Base-by-base conservation (phyloP, 1,284 basidiomycete genomes). In the Cutaneotrichosporon sp. region DNA sequence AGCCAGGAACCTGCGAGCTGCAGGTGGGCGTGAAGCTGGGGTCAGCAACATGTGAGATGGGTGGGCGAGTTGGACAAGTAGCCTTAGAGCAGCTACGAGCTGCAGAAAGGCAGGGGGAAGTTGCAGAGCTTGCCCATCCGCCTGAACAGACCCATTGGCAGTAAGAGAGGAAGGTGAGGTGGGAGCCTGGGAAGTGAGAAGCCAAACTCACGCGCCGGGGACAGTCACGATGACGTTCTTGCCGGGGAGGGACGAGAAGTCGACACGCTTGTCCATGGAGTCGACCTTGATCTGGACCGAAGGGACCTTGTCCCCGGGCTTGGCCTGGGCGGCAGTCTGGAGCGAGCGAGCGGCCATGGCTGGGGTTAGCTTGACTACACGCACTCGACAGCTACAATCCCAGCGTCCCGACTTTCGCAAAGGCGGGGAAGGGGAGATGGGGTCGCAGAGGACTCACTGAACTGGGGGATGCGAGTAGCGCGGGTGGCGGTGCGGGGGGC, bases 191-290 rank as follows among this genome's bases (percentile, higher is more conserved):
- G 42, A 55, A 13, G 29, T 27, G 18, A 34, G 27, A 38, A n/a
- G 3, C 2, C 29, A 38, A 52, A 75, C 72, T 69, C 59, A 75
- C 66, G 72, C 74, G 63, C 72, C 74, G 31, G 72, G 73, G 34
- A 74, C 68, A 77, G 85, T 61, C 68, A 90, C 88, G 67, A 91
- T 83, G 67, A 91, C 74, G 71, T 87, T 89, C 81, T 86, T 89
- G 43, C 89, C 89, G 16, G 77, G 79, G 53, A 88, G 79, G 59
- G 82, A 73, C 29, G 72, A 80, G 56, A 90, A 82, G 29, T 82
- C 81, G 62, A 83, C 73, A 13, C 82, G 67, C 59, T 83, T 78
- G 61, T 84, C 82, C 1, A 87, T 72, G 50, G 81, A 80, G 46
- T 83, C 83, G 69, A 86, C 82, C 73, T 88, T 88, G 71, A 89